Evolutionary conservation across 345 rosid species (phyloP).

Genomic region (Rhizophora mangle): DNA sequence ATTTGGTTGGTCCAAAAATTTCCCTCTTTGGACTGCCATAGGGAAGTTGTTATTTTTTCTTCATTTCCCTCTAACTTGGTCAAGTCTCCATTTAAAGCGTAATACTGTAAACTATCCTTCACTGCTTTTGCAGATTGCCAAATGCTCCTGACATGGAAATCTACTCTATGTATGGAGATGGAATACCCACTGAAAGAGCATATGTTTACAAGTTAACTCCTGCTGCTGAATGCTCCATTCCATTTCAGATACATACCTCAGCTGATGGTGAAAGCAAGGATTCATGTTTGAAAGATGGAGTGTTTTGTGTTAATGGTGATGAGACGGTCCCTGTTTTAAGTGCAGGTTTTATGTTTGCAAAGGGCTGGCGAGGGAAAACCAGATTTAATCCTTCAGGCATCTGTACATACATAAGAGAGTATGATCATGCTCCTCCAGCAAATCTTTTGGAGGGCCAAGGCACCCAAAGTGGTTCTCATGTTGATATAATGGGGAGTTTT

Average conservation of each 20-base stretch:
- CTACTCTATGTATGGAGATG: slow-evolving; percentile 80
- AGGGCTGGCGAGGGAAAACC: slow-evolving; percentile 91
- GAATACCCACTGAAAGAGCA: slow-evolving; percentile 87
- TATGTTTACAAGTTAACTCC: slow-evolving; percentile 67
- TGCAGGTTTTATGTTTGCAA: slow-evolving; percentile 85
- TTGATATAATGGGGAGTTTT: slow-evolving; percentile 94
- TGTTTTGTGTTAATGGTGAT: slow-evolving; percentile 72
- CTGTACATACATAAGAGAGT: slow-evolving; percentile 66
- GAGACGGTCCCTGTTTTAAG: slow-evolving; percentile 87
- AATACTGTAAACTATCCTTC: background rate
- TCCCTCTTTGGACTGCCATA: background rate
- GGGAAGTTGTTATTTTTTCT: too few relatives aligned
- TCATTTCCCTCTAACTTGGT: too few relatives aligned
- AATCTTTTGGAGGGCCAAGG: slow-evolving; percentile 85
- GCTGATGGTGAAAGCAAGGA: slow-evolving; percentile 53
- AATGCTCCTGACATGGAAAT: slow-evolving; percentile 90
- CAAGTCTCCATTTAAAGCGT: too few relatives aligned
- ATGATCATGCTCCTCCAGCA: slow-evolving; percentile 75
- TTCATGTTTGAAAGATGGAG: slow-evolving; percentile 70
- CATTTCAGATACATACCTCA: slow-evolving; percentile 75
- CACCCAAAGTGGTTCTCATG: slow-evolving; percentile 84
- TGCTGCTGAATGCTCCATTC: slow-evolving; percentile 67
- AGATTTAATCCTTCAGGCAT: slow-evolving; percentile 84
- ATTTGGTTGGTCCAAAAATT: background rate
- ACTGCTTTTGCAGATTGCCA: slow-evolving; percentile 60